Percentiles rank a stretch among this genome's conserved stretches.
These are phyloP conservation scores for Trichoderma citrinoviride DNA, from an alignment of 2,329 filamentous ascomycete species.

Conservation along the genomic window DNA sequence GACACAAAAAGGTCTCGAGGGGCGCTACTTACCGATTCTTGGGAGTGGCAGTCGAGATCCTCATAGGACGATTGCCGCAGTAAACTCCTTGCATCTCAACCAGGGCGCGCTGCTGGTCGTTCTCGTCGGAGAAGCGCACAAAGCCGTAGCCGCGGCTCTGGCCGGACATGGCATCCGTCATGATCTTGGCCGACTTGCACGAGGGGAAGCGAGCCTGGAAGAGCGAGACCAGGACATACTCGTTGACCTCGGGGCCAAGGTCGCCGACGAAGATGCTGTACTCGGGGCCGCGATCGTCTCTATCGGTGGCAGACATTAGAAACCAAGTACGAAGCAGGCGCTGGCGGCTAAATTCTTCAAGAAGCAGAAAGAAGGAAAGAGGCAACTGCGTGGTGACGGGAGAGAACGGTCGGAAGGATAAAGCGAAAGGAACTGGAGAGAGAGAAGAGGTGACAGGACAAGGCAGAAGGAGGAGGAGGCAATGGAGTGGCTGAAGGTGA, in stretches of 20 bases:
- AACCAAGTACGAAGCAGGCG: not conserved
- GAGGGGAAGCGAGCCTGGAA: constrained; percentile 96
- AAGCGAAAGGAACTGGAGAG: not conserved
- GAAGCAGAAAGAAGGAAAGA: not conserved
- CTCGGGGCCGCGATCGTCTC: constrained; percentile 93
- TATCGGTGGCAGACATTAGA: constrained; percentile 35
- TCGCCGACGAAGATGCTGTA: constrained; percentile 98
- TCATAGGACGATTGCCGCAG: constrained; percentile 97
- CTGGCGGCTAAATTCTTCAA: not conserved
- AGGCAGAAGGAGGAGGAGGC: not conserved
- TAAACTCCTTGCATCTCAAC: constrained; percentile 99
- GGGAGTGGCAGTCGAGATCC: constrained; percentile 94
- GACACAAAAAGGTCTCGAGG: not conserved
- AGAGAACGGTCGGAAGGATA: not conserved
- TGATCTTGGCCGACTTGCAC: constrained; percentile 99
- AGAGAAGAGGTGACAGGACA: not conserved
- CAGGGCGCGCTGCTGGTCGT: constrained; percentile 91
- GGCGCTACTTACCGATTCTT: constrained; percentile 69
- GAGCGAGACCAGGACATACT: constrained; percentile 93
- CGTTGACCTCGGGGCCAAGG: constrained; percentile 95
- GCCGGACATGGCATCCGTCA: constrained; percentile 97
- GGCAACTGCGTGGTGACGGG: not conserved
- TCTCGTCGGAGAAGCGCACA: constrained; percentile 93
- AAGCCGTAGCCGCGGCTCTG: constrained; percentile 98
- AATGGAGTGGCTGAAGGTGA: not conserved